Conservation (phyloP, 352 stramenopile species). For the Thalassiosira mediterranea region DNA sequence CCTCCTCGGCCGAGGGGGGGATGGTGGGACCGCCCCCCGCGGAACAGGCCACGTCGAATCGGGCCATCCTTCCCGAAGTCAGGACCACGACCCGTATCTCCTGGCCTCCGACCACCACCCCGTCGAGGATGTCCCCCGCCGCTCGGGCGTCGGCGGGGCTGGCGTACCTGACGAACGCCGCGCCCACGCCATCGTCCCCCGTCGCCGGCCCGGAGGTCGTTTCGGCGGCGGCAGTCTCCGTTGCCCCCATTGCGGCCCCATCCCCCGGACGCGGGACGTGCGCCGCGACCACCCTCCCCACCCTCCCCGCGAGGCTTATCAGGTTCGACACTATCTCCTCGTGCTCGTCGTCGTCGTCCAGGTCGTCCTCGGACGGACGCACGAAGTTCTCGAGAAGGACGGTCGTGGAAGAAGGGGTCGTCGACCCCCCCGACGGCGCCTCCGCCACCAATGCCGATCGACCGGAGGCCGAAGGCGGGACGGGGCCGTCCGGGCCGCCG, state of each 20-base stretch:
- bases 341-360: constrained; percentile 80
- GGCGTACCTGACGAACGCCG: constrained; percentile 64
- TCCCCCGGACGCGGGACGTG: constrained; percentile 51
- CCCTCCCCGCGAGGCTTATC: constrained; percentile 58
- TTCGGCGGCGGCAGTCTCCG: constrained; percentile 5
- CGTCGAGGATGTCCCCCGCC: constrained; percentile 64
- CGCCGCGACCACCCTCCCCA: constrained; percentile 54
- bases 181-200: constrained; percentile 22
- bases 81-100: constrained; percentile 24
- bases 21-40: not conserved
- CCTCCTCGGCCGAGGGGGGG: constrained; percentile 11
- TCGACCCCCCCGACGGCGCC: not conserved
- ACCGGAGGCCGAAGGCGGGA: not conserved
- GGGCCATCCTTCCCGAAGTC: not conserved
- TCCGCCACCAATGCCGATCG: not conserved
- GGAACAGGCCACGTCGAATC: not conserved
- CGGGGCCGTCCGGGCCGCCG: not conserved
- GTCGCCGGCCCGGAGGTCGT: constrained; percentile 3
- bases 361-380: constrained; percentile 54
- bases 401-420: constrained; percentile 11
- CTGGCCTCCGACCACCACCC: constrained; percentile 57
- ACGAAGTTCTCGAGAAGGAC: constrained; percentile 67
- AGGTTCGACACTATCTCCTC: constrained; percentile 74
- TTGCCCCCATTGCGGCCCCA: constrained; percentile 1
- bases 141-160: constrained; percentile 45